Evolutionary conservation across 352 stramenopile species (phyloP).

Genomic region (Phytophthora sansomeana): DNA sequence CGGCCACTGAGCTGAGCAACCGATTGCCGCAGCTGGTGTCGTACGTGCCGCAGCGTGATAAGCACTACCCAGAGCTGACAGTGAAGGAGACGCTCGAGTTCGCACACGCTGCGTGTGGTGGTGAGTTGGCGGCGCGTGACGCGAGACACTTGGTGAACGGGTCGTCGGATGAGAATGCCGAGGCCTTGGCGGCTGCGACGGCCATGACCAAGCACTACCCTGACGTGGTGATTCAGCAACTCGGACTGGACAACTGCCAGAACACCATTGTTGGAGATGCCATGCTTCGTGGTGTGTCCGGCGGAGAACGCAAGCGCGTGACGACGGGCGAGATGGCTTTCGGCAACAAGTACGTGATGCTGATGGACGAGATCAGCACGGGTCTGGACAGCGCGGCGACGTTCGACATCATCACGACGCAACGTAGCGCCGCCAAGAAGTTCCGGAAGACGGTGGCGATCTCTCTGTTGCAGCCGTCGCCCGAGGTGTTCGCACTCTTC

Average conservation of each 20-base stretch:
- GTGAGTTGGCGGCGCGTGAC: conserved; percentile 17
- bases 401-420: conserved; percentile 84
- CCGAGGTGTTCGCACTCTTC: conserved; percentile 44
- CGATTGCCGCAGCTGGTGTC: conserved; percentile 30
- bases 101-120: conserved; percentile 67
- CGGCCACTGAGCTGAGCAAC: conserved; percentile 3
- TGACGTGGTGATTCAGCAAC: conserved; percentile 50
- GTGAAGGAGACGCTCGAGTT: conserved; percentile 32
- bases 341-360: conserved; percentile 55
- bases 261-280: conserved; percentile 63
- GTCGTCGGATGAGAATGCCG: conserved; percentile 36
- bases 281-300: conserved; percentile 61
- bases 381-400: conserved; percentile 91
- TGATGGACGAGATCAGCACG: conserved; percentile 92
- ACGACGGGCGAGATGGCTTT: conserved; percentile 85
- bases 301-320: conserved; percentile 69
- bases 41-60: conserved; percentile 60
- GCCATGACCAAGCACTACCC: conserved; percentile 49
- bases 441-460: conserved; percentile 38
- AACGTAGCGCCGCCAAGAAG: conserved; percentile 43
- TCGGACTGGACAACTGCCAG: conserved; percentile 52
- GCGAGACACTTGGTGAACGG: conserved; percentile 44
- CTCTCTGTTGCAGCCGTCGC: conserved; percentile 35
- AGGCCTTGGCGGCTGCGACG: conserved; percentile 22
- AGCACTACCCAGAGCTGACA: conserved; percentile 32